Evolutionary conservation across 257 asterid genomes (phyloP), one percentile per base, ranked within the genome.

Genomic region (Fraxinus cuspidata): DNA sequence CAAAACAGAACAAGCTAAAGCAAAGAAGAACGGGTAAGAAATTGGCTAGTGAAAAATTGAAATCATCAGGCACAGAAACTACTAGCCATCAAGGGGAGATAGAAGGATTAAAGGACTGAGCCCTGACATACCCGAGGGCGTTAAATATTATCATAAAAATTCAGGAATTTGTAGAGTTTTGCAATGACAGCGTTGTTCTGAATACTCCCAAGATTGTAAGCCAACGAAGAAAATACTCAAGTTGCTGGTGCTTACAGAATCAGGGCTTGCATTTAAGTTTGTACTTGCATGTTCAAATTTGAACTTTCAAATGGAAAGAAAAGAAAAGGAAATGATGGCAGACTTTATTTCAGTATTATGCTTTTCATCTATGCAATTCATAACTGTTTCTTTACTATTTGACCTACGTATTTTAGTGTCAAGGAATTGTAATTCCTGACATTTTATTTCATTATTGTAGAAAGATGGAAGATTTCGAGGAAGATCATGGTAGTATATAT

Each of bases 1-100:
- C 83, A 19, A 89, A 84, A 58, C 77, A 65, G 83, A 83, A 74
- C 75, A 92, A 83, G 85, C 64, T 79, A 35, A 90, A 78, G 87
- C 85, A 81, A 78, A 91, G 92, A 79, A 88, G 97, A 84, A 84
- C 83, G 75, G 70, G 83, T n/a, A 91, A 89, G 88, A 87, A 85
- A 78, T 44, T 86, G 85, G 84, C 31, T 53, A 40, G 71, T 68
- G 79, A 72, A 66, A 81, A 77, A 28, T 38, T 53, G 78, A 82
- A 66, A 32, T 70, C 79, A 37, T 71, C 83, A 29, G 58, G 80
- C 75, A 27, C 49, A 18, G 85, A 81, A 34, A 27, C 51, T 72
- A 34, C 15, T 15, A 49, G 21, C 68, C 56, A 49, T 35, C 19
- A 68, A 69, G 65, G 73, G 3, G 71, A 56, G 11, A 21, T 23